Evolutionary conservation across 2,329 filamentous ascomycete species (phyloP).

Genomic region (Aureobasidium pullulans): DNA sequence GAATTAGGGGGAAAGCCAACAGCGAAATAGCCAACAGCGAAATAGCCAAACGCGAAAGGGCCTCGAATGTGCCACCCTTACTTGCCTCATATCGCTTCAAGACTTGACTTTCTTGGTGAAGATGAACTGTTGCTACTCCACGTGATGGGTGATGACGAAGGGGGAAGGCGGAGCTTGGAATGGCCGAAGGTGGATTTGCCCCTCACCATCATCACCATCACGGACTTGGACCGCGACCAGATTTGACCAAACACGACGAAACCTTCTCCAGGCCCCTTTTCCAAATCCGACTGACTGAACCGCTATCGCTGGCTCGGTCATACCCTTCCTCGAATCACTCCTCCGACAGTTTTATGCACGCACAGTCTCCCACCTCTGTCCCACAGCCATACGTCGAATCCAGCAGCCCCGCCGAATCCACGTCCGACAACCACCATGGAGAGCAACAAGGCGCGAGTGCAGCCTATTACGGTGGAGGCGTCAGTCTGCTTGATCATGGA

Average conservation of each 20-base stretch:
- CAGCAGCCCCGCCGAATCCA: constrained; percentile 29
- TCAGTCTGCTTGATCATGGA: constrained; percentile 20
- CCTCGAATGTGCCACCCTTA: too few species aligned
- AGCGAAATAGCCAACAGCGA: too few species aligned
- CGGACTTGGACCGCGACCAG: not conserved
- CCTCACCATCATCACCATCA: not conserved
- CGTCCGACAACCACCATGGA: constrained; percentile 52
- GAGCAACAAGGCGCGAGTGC: constrained; percentile 36
- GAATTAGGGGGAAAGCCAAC: too few species aligned
- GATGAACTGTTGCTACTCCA: not conserved
- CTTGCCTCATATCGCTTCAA: too few species aligned
- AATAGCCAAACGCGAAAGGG: too few species aligned
- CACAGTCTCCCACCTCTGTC: constrained; percentile 47
- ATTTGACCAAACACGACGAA: not conserved
- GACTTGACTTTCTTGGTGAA: too few species aligned
- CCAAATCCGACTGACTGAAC: constrained; percentile 38
- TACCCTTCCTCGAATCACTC: constrained; percentile 25
- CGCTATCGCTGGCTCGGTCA: constrained; percentile 51
- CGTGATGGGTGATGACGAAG: not conserved
- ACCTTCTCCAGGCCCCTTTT: not conserved
- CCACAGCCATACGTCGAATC: constrained; percentile 37
- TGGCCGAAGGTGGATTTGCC: not conserved
- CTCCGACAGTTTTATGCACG: constrained; percentile 55
- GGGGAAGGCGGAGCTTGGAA: not conserved
- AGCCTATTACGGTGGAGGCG: constrained; percentile 24